Evolutionary conservation across 1,284 basidiomycete genomes (phyloP).

Genomic region (Tilletia horrida): DNA sequence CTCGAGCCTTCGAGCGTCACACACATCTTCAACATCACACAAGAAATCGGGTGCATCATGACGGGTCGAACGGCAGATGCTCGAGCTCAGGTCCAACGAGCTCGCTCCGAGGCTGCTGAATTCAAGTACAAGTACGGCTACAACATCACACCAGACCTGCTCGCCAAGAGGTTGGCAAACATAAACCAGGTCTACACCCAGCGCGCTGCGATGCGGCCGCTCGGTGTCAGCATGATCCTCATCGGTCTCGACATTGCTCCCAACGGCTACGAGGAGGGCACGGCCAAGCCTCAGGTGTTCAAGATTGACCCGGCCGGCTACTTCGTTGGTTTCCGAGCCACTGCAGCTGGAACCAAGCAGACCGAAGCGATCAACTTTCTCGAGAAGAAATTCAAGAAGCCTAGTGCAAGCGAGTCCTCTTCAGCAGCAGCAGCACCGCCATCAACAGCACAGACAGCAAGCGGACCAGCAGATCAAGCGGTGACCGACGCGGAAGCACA

Average conservation of each 20-base stretch:
- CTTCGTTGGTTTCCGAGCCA: conserved; percentile 97
- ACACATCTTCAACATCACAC: conserved; percentile 92
- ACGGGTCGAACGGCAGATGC: conserved; percentile 97
- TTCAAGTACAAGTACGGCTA: conserved; percentile 95
- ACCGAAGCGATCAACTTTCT: conserved; percentile 94
- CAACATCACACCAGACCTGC: conserved; percentile 90
- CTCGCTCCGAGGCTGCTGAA: conserved; percentile 84
- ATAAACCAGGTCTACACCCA: conserved; percentile 99
- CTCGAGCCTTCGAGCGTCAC: conserved; percentile 92
- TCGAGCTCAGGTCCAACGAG: conserved; percentile 80
- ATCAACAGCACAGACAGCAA: not conserved
- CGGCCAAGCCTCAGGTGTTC: conserved; percentile 74
- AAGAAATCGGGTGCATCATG: conserved; percentile 95
- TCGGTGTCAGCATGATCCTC: conserved; percentile 94
- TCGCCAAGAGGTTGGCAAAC: conserved; percentile 90
- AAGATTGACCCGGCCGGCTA: conserved; percentile 98
- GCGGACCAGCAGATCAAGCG: conserved; percentile 37
- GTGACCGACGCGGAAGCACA: conserved; percentile 35
- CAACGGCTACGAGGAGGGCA: conserved; percentile 64
- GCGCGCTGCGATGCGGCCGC: conserved; percentile 90
- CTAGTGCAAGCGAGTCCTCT: conserved; percentile 51
- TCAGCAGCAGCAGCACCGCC: conserved; percentile 3
- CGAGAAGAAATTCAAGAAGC: conserved; percentile 98
- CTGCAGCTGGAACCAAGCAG: conserved; percentile 92
- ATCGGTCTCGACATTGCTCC: conserved; percentile 72